phyloP scores from a whole-genome alignment of 2,329 filamentous ascomycete species.

The Arthroderma sp. region DNA sequence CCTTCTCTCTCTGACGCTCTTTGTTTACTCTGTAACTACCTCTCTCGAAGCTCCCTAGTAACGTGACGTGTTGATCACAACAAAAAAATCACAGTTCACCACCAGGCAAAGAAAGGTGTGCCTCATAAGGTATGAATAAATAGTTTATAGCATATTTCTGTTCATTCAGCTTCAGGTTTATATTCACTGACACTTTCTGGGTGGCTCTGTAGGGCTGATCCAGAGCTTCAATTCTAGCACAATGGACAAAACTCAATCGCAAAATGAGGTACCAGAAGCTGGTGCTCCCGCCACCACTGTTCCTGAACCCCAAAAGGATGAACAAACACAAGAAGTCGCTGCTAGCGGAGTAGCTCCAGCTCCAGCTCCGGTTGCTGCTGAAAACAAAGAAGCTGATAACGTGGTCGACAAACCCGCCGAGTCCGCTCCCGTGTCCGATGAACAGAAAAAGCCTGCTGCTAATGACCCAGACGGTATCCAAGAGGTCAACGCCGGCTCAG shows the following conservation, averaged over 20 bases:
- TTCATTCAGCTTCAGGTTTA: no score
- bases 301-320: conserved; percentile 10
- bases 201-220: no score
- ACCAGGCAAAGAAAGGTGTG: no score
- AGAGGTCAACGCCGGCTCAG: conserved; percentile 6
- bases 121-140: no score
- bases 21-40: not conserved
- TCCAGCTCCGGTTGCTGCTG: conserved; percentile 7
- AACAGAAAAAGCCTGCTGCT: conserved; percentile 4
- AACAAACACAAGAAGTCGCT: no score
- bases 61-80: not conserved
- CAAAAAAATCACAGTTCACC: not conserved
- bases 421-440: conserved; percentile 2
- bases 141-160: no score
- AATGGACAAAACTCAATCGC: conserved; percentile 6
- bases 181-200: no score
- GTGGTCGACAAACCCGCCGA: conserved; percentile 7
- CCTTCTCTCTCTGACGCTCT: not conserved
- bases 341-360: conserved; percentile 1
- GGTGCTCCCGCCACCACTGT: conserved; percentile 6
- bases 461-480: conserved; percentile 6
- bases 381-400: conserved; percentile 4
- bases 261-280: conserved; percentile 9
- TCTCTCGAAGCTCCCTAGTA: not conserved
- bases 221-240: not conserved